Conservation (phyloP, 23 red algal genomes). For the Gracilaria vermiculophylla region DNA sequence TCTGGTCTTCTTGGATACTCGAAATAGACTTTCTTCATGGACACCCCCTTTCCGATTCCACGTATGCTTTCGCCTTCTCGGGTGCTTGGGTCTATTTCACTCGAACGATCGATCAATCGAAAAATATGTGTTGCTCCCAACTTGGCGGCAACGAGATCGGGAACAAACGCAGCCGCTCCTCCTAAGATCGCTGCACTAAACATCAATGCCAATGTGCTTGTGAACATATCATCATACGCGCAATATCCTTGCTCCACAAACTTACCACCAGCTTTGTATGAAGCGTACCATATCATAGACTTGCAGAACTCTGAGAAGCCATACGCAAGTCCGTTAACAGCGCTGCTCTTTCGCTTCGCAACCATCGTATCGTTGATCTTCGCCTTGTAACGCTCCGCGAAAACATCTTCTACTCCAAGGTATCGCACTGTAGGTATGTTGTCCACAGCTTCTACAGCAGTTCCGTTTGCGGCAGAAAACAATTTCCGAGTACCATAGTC, state of each 20-base stretch:
- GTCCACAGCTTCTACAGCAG: conserved; percentile 58
- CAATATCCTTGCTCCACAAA: conserved; percentile 40
- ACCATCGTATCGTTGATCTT: conserved; percentile 11
- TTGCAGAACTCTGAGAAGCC: conserved; percentile 78
- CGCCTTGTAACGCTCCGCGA: conserved; percentile 25
- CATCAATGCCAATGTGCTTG: conserved; percentile 44
- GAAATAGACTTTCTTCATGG: conserved; percentile 78
- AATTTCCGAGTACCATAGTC: conserved; percentile 37
- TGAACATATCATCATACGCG: conserved; percentile 34
- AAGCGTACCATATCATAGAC: conserved; percentile 58
- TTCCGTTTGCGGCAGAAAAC: conserved; percentile 29
- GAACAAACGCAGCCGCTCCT: conserved; percentile 62
- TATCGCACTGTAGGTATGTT: conserved; percentile 63
- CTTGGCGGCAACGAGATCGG: conserved; percentile 64
- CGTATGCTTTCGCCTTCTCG: conserved; percentile 1
- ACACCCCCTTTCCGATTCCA: conserved; percentile 32
- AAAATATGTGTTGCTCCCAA: conserved; percentile 76
- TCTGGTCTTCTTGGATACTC: conserved; percentile 79
- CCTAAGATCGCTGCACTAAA: conserved; percentile 69
- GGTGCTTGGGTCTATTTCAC: conserved; percentile 44
- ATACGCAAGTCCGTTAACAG: conserved; percentile 64
- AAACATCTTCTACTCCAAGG: conserved; percentile 59
- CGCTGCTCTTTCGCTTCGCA: conserved; percentile 28
- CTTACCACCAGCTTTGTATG: conserved; percentile 43
- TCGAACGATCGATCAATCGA: conserved; percentile 68